Evolutionary conservation across 345 rosid species (phyloP).

Genomic region (Heritiera fomes): DNA sequence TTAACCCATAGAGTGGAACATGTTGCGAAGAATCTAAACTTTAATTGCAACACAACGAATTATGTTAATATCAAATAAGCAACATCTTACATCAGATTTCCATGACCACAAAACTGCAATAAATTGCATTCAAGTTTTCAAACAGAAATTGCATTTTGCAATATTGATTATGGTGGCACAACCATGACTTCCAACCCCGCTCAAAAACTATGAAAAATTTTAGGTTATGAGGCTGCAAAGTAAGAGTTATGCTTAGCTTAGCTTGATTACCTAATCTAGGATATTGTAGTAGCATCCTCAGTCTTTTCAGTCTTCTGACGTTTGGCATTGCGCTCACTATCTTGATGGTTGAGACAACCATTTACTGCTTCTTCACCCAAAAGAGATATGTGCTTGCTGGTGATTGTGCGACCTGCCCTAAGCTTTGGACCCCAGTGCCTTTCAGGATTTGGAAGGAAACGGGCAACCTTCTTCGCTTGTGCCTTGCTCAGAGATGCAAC

Average conservation of each 20-base stretch:
- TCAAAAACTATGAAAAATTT: not conserved
- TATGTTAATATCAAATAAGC: not conserved
- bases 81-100: slow-evolving; percentile 13
- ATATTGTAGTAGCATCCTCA: not conserved
- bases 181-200: not conserved
- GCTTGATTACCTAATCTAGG: slow-evolving; percentile 9
- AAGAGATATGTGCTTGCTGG: slow-evolving; percentile 91
- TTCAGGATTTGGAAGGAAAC: slow-evolving; percentile 96
- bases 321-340: slow-evolving; percentile 45
- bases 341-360: slow-evolving; percentile 58
- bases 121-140: slow-evolving; percentile 11
- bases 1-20: not conserved
- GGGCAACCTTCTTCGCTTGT: slow-evolving; percentile 85
- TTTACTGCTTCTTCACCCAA: slow-evolving; percentile 89
- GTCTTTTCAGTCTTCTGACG: slow-evolving; percentile 42
- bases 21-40: not conserved
- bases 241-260: not conserved
- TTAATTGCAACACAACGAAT: not conserved
- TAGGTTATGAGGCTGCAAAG: not conserved
- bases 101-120: slow-evolving; percentile 13
- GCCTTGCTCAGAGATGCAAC: slow-evolving; percentile 92
- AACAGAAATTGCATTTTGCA: not conserved
- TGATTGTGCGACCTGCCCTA: slow-evolving; percentile 93
- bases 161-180: not conserved
- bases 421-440: slow-evolving; percentile 99